Percentiles rank a stretch among this genome's conserved stretches.
These are phyloP conservation scores for Hondaea fermentalgiana DNA, from an alignment of 108 stramenopile species.

Conservation along the genomic window DNA sequence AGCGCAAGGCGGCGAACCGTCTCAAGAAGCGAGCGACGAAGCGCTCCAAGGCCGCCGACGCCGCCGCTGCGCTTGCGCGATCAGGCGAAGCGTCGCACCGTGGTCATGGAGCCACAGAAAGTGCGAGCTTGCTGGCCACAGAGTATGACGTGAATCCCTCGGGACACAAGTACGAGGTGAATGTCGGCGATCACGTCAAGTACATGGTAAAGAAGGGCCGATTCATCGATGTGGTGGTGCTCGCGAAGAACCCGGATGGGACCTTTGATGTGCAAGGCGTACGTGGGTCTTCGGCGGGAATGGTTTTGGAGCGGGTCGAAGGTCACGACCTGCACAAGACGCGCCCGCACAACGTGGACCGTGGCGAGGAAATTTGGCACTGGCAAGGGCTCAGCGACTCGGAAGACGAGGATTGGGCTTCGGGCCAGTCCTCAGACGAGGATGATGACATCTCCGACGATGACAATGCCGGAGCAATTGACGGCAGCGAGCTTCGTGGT, in stretches of 20 bases:
- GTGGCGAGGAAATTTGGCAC: conserved; percentile 30
- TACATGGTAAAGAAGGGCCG: background rate
- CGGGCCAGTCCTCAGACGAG: background rate
- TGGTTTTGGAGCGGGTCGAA: conserved; percentile 13
- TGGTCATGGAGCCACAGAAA: background rate
- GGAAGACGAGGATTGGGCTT: conserved; percentile 27
- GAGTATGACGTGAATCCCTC: background rate
- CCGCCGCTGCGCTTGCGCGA: background rate
- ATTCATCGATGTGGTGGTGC: conserved; percentile 18
- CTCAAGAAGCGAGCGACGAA: background rate
- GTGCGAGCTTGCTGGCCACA: background rate
- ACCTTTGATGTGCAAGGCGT: conserved; percentile 22
- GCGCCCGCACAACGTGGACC: background rate
- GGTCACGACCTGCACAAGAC: background rate
- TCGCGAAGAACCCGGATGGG: background rate
- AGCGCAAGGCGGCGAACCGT: background rate
- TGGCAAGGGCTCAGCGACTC: conserved; percentile 27
- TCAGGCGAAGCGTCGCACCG: background rate
- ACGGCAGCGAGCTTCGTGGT: no score
- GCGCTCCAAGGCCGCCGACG: background rate
- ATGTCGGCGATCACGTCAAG: conserved; percentile 1
- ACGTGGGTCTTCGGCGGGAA: background rate
- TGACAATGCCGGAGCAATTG: no score
- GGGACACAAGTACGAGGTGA: background rate
- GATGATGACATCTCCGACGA: background rate